A percentile compares a stretch with the other conserved stretches of the same genome.
These are phyloP conservation scores for Phytophthora ramorum DNA, from an alignment of 352 stramenopile genomes.

Conservation along the genomic window DNA sequence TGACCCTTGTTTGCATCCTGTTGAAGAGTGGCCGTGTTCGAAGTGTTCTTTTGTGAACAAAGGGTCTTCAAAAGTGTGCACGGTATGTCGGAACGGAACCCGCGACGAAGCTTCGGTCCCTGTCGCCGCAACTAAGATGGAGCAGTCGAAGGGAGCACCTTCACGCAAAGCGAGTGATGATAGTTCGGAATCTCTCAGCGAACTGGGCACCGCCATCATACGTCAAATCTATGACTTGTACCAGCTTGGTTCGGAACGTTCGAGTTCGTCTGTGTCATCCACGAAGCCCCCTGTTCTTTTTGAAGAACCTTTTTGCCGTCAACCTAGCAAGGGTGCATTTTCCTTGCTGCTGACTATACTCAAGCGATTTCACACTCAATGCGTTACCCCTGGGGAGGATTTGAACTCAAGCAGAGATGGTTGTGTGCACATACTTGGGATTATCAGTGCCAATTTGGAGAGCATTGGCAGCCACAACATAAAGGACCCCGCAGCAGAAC, in stretches of 20 bases:
- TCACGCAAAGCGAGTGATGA: neutral
- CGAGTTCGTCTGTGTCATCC: neutral
- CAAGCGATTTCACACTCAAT: conserved; percentile 36
- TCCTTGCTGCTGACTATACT: conserved; percentile 60
- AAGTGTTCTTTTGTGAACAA: conserved; percentile 82
- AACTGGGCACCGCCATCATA: conserved; percentile 37
- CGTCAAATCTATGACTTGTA: conserved; percentile 43
- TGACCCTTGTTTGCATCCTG: conserved; percentile 67
- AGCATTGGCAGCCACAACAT: conserved; percentile 72
- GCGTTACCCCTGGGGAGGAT: neutral
- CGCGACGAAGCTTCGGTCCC: conserved; percentile 24
- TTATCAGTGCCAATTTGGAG: conserved; percentile 72
- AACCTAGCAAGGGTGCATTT: conserved; percentile 69
- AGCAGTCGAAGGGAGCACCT: conserved; percentile 1
- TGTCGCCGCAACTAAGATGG: neutral
- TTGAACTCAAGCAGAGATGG: conserved; percentile 6
- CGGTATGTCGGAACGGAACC: conserved; percentile 49
- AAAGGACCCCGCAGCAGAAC: conserved; percentile 37
- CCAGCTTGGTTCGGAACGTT: conserved; percentile 21
- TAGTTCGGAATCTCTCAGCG: conserved; percentile 11
- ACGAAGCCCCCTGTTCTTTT: conserved; percentile 47
- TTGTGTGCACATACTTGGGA: conserved; percentile 53
- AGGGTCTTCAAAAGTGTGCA: conserved; percentile 53
- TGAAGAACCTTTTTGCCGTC: conserved; percentile 80
- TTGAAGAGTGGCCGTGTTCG: conserved; percentile 77